Conservation (phyloP, 257 asterid species). For the Ocimum tenuiflorum region DNA sequence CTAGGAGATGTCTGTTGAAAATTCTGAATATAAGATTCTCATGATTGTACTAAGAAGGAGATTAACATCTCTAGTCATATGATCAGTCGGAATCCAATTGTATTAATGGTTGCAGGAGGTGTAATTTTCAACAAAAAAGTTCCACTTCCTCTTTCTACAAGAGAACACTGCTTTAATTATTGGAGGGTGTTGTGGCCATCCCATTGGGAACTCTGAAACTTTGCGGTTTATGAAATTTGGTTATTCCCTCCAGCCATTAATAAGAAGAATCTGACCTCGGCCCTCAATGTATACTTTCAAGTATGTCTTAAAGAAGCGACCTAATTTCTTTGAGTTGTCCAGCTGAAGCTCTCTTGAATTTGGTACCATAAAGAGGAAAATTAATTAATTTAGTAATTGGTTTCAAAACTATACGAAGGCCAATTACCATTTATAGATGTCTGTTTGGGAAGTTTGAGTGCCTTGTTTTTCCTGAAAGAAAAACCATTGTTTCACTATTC, state of each 20-base stretch:
- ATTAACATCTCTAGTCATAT: not conserved
- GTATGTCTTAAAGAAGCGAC: not conserved
- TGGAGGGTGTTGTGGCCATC: not conserved
- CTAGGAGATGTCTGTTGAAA: not conserved
- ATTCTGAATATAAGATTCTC: not conserved
- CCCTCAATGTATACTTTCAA: not conserved
- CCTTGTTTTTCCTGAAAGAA: not conserved
- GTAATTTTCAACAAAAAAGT: not conserved
- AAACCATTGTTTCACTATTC: not conserved
- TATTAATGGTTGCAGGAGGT: not conserved
- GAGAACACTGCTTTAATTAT: not conserved
- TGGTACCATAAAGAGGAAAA: not conserved
- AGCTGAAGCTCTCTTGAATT: not conserved
- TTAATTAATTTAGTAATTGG: not conserved
- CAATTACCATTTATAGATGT: not conserved
- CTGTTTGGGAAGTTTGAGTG: slow-evolving; percentile 3
- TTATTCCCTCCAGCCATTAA: not conserved
- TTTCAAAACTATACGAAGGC: not conserved
- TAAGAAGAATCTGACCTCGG: too few species aligned
- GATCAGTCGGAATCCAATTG: not conserved
- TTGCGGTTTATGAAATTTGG: not conserved
- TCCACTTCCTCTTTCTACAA: not conserved
- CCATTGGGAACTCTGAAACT: not conserved
- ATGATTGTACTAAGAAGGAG: not conserved
- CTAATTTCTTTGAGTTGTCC: not conserved